phyloP scores from a whole-genome alignment of 176 grass and related monocot genomes.

The Eleusine indica region DNA sequence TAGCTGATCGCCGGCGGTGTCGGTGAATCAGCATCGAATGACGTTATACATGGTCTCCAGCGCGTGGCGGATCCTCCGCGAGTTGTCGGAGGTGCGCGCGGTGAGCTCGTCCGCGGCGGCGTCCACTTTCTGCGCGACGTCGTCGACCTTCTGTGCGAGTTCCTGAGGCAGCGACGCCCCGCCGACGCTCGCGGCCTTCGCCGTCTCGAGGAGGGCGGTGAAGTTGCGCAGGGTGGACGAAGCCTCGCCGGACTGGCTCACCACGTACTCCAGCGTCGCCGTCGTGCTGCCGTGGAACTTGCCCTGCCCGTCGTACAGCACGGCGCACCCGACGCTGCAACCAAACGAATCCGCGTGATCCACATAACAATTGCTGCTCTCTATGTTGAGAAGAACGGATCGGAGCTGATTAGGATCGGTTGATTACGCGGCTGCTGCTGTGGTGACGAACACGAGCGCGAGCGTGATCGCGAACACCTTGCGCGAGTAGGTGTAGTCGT shows the following conservation, averaged over 20 bases:
- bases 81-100: slow-evolving; percentile 58
- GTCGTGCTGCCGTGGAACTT: slow-evolving; percentile 62
- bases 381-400: neutral
- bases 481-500: slow-evolving; percentile 56
- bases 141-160: slow-evolving; percentile 51
- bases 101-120: slow-evolving; percentile 47
- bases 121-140: slow-evolving; percentile 28
- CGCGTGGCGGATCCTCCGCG: slow-evolving; percentile 53
- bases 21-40: neutral
- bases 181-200: slow-evolving; percentile 51
- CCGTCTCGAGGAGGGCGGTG: slow-evolving; percentile 50
- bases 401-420: neutral
- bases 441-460: slow-evolving; percentile 51
- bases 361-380: neutral
- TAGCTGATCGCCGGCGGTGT: too few species aligned
- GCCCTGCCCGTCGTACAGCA: slow-evolving; percentile 70
- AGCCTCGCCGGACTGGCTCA: slow-evolving; percentile 55
- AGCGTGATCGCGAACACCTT: slow-evolving; percentile 43
- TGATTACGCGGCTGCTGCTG: slow-evolving; percentile 49
- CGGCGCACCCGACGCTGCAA: slow-evolving; percentile 60
- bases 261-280: slow-evolving; percentile 63
- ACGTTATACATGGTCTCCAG: slow-evolving; percentile 52
- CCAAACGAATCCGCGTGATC: neutral
- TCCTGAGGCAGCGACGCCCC: slow-evolving; percentile 24
- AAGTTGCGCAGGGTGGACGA: slow-evolving; percentile 57